These are phyloP conservation scores for Fusarium sp. DNA, from an alignment of 2,329 filamentous ascomycete genomes.

Conservation along the genomic window DNA sequence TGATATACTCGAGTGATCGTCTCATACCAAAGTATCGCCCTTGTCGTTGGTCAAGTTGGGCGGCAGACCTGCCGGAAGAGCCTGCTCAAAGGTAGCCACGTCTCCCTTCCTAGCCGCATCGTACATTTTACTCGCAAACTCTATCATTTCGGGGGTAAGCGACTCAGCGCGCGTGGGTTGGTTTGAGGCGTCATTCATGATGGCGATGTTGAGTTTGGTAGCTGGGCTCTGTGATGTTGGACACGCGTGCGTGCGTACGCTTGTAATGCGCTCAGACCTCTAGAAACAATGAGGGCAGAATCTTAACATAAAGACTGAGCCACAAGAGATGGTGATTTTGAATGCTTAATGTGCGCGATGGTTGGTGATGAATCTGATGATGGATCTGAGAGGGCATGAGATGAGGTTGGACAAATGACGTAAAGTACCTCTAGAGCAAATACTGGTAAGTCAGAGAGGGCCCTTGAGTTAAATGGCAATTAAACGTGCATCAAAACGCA, in stretches of 20 bases:
- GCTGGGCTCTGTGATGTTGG: background rate
- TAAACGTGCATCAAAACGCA: background rate
- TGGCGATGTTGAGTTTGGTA: background rate
- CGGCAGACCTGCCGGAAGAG: constrained; percentile 74
- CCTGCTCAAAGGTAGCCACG: constrained; percentile 70
- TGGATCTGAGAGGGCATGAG: background rate
- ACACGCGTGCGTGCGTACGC: too few species aligned
- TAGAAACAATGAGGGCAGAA: background rate
- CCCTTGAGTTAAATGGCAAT: background rate
- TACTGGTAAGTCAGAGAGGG: background rate
- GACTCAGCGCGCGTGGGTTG: constrained; percentile 25
- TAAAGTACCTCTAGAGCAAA: background rate
- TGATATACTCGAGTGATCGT: constrained; percentile 45
- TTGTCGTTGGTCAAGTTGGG: constrained; percentile 79
- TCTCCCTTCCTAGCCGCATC: constrained; percentile 74
- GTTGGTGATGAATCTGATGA: too few species aligned
- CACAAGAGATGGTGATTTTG: background rate
- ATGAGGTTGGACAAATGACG: constrained; percentile 29
- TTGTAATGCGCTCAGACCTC: too few species aligned
- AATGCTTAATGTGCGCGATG: background rate
- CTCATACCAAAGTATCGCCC: constrained; percentile 73
- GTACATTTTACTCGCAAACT: constrained; percentile 75
- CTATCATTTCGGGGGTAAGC: constrained; percentile 74
- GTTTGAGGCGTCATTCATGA: constrained; percentile 34
- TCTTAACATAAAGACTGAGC: background rate